Evolutionary conservation across 1,284 basidiomycete species (phyloP), one percentile per base, ranked within the genome.

Genomic region (Rhodotorula mucilaginosa): DNA sequence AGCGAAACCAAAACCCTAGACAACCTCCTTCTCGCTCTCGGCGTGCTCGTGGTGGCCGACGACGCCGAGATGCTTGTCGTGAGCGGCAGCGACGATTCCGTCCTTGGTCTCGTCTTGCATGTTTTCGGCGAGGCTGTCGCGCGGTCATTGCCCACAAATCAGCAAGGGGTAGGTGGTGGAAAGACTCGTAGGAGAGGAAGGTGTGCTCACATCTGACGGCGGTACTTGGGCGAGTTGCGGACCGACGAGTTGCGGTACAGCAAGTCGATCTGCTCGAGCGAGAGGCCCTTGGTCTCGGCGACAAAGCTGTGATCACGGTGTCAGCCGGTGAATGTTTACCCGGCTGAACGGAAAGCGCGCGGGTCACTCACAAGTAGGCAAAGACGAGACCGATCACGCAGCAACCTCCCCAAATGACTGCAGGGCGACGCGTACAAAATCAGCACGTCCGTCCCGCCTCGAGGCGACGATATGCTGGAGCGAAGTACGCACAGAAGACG

Each of bases 231-330:
- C 19, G 71, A 73, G n/a, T 66, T 60, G 54, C 77, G 15, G 60
- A 77, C 68, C 2, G 70, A 65, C 26, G 76, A 76, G 58, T 87
- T 82, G 76, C 84, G 83, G 81, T 86, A 88, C 79, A 88, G 83
- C 62, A 84, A 74, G 80, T 90, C 88, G 62, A 91, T 85, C 80
- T 90, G 88, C 80, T 90, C 89, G 70, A 90, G 85, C 18, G 87
- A 88, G 21, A 90, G 83, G 10, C 61, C 47, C 62, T 64, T 64
- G 52, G 70, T 69, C 83, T 91, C 89, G 68, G 89, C 88, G 65
- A 93, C 83, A 21, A 64, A 64, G 56, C 61, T 81, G 87, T 87
- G 85, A 88, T 90, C 23, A 89, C 6, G 1, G 23, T 10, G 49
- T 51, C 49, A 51, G 49, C 49, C 13, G 49, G 21, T n/a, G 49